Conservation (phyloP, 768 basidiomycete genomes). For the Cystobasidium ongulense region DNA sequence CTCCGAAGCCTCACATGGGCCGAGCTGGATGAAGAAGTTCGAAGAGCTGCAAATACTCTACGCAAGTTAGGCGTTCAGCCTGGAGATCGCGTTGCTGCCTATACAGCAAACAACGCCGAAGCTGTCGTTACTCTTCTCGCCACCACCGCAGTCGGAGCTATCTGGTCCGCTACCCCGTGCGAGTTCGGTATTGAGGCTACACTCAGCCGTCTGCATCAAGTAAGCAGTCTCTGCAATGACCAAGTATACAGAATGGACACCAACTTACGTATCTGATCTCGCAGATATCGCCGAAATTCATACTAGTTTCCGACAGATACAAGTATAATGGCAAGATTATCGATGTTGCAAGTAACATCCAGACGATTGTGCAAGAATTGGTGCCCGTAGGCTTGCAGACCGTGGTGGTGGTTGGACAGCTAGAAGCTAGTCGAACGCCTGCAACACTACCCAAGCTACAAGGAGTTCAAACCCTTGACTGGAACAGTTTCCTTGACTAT, state of each 20-base stretch:
- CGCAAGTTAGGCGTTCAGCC: constrained; percentile 13
- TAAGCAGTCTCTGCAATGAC: too few relatives aligned
- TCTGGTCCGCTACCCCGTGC: neutral
- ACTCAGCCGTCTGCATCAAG: constrained; percentile 33
- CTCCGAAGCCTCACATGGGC: neutral
- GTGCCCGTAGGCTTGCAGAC: constrained; percentile 1
- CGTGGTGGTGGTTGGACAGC: constrained; percentile 30
- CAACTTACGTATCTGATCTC: constrained; percentile 28
- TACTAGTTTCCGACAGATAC: neutral
- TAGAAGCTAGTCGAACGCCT: constrained; percentile 9
- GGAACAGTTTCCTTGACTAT: constrained; percentile 5
- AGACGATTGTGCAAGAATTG: constrained; percentile 10
- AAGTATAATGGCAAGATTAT: constrained; percentile 26
- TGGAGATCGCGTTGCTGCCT: constrained; percentile 39
- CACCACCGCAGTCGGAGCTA: constrained; percentile 26
- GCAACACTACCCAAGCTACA: neutral
- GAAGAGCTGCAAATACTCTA: neutral
- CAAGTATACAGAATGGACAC: too few relatives aligned
- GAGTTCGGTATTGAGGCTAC: constrained; percentile 19
- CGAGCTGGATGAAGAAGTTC: neutral
- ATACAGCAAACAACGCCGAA: constrained; percentile 35
- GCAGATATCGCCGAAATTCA: neutral
- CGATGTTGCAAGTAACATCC: constrained; percentile 34
- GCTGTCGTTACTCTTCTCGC: constrained; percentile 31
- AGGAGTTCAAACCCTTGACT: neutral